Percentiles rank a stretch among this genome's conserved stretches.
phyloP scores from a whole-genome alignment of 495 filamentous ascomycete genomes.

The Cercophora samala region DNA sequence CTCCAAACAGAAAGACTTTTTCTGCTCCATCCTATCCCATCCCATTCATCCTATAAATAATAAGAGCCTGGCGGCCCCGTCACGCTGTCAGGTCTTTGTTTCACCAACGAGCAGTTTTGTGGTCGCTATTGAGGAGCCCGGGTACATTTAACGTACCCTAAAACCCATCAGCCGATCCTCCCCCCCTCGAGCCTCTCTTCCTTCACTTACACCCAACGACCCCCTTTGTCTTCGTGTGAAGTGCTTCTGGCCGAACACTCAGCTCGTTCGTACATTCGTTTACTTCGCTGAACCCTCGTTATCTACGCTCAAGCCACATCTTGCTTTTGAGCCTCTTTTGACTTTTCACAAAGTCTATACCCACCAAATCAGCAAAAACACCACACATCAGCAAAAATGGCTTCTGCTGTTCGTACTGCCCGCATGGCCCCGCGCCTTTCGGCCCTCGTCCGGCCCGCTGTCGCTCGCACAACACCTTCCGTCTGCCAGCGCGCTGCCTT shows the following conservation, averaged over 20 bases:
- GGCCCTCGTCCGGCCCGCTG: slow-evolving; percentile 34
- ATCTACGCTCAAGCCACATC: background rate
- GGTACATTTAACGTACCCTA: slow-evolving; percentile 37
- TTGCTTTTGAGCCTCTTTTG: background rate
- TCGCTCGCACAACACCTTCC: slow-evolving; percentile 17
- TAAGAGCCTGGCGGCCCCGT: slow-evolving; percentile 26
- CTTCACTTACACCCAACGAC: slow-evolving; percentile 6
- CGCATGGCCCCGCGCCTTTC: slow-evolving; percentile 35
- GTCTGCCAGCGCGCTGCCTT: slow-evolving; percentile 36
- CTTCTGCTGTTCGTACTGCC: slow-evolving; percentile 36
- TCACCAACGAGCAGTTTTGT: slow-evolving; percentile 33
- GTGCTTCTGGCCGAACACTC: background rate
- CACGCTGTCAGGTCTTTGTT: slow-evolving; percentile 22
- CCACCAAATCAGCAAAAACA: slow-evolving; percentile 7
- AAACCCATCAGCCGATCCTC: slow-evolving; percentile 13
- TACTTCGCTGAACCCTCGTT: background rate
- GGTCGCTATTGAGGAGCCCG: slow-evolving; percentile 40
- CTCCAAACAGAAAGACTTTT: background rate
- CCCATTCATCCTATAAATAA: slow-evolving; percentile 26
- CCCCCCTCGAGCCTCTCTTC: slow-evolving; percentile 5
- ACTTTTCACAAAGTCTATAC: background rate
- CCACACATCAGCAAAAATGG: slow-evolving; percentile 35
- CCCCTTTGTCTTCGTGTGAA: slow-evolving; percentile 13
- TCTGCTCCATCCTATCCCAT: background rate
- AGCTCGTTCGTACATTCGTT: slow-evolving; percentile 12